phyloP scores from a whole-genome alignment of 352 stramenopile genomes.

The Phytopythium ostracodes region DNA sequence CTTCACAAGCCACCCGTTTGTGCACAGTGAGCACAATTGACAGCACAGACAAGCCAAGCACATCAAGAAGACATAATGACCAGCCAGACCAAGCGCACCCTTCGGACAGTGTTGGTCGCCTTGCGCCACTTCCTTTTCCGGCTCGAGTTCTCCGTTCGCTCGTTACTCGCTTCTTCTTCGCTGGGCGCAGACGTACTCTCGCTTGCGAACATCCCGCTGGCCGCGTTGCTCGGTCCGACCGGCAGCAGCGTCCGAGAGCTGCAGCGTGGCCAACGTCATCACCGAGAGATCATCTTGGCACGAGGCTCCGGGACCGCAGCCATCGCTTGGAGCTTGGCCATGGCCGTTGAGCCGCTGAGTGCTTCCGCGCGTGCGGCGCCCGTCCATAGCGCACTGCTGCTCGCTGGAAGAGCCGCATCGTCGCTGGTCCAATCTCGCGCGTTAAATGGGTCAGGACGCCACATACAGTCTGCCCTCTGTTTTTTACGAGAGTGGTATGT shows the following conservation, averaged over 20 bases:
- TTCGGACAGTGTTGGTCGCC: constrained; percentile 21
- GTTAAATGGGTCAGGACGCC: neutral
- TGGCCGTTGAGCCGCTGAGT: neutral
- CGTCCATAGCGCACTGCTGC: too few relatives aligned
- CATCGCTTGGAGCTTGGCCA: neutral
- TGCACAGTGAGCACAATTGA: too few relatives aligned
- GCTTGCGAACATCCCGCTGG: neutral
- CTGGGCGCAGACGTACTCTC: neutral
- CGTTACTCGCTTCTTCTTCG: neutral
- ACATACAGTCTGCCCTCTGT: too few relatives aligned
- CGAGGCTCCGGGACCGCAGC: too few relatives aligned
- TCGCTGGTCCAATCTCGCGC: neutral
- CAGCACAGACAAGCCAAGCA: too few relatives aligned
- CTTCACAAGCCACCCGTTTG: neutral
- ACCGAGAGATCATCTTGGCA: too few relatives aligned
- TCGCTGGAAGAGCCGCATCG: too few relatives aligned
- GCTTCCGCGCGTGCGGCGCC: neutral
- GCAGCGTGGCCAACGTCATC: too few relatives aligned
- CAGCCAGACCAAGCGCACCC: neutral
- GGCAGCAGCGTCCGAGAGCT: too few relatives aligned
- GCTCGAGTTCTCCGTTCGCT: neutral
- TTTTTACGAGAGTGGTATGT: too few relatives aligned
- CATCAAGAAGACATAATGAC: too few relatives aligned
- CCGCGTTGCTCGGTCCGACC: neutral
- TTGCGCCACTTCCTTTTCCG: constrained; percentile 18